Evolutionary conservation across 805 yeast genomes (phyloP).

Genomic region (Yamadazyma insecticola): DNA sequence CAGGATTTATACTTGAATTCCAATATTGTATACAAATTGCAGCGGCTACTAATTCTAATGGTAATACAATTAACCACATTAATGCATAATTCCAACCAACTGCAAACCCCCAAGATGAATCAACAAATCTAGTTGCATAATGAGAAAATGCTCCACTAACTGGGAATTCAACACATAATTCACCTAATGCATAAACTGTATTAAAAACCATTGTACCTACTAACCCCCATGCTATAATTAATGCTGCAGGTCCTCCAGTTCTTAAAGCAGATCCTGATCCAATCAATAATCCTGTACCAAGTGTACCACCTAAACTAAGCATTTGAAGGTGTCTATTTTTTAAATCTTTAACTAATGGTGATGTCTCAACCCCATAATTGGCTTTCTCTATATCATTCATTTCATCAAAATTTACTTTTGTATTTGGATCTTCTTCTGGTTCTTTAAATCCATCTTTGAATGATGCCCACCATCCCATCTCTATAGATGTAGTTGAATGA

Average conservation of each 20-base stretch:
- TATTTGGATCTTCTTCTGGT: conserved; percentile 9
- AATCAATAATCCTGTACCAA: conserved; percentile 57
- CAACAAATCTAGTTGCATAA: conserved; percentile 33
- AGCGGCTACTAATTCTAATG: conserved; percentile 36
- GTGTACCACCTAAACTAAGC: conserved; percentile 69
- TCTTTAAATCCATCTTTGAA: conserved; percentile 30
- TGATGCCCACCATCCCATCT: conserved; percentile 18
- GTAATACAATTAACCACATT: conserved; percentile 35
- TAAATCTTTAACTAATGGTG: conserved; percentile 40
- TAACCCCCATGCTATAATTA: conserved; percentile 51
- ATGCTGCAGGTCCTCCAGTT: conserved; percentile 42
- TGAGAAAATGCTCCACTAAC: conserved; percentile 38
- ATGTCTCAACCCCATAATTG: conserved; percentile 29
- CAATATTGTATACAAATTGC: conserved; percentile 33
- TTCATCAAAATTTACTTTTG: too few relatives aligned
- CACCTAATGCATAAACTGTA: conserved; percentile 63
- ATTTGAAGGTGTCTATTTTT: conserved; percentile 51
- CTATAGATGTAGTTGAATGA: too few relatives aligned
- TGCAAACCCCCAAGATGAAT: conserved; percentile 37
- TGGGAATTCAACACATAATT: conserved; percentile 49
- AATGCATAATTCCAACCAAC: conserved; percentile 36
- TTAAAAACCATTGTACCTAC: conserved; percentile 56
- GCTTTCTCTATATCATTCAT: conserved; percentile 31
- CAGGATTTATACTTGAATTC: conserved; percentile 31
- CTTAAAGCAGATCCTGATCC: conserved; percentile 42